Evolutionary conservation across 192 early-diverging fungal genomes (phyloP), one percentile per base, ranked within the genome.

Genomic region (Coemansia sp.): DNA sequence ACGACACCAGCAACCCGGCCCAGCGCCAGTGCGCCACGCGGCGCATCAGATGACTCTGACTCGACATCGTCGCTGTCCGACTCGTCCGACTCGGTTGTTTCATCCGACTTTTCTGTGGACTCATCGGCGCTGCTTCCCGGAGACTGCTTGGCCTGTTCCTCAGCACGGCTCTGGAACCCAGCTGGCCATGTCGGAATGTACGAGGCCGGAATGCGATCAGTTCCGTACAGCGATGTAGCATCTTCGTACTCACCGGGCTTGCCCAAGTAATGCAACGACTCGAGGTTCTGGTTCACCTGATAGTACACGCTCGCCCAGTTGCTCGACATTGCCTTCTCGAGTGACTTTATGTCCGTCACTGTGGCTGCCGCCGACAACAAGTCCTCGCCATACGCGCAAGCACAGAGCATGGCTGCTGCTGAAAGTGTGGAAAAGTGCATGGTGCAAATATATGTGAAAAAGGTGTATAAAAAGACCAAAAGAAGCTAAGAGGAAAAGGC

Each of bases 261-360:
- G 17, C 49, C 59, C 29, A 45, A 21, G 35, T 66, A 59, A 11
- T 27, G 27, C 1, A 54, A 47, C 26, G 50, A 41, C 48, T 73
- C 45, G n/a, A 72, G 39, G 53, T 72, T 57, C 52, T 61, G 55
- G 56, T 77, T 77, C 2, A 71, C 75, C 23, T 58, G 43, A 39
- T 77, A 77, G 54, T 61, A 77, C 10, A 77, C 55, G 48, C 62
- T 72, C 7, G 54, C 75, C 75, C 75, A 77, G 26, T 48, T 31
- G 43, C 29, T 27, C 23, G 70, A 60, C 26, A 72, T 31, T 0
- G 45, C 66, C 17, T 25, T 38, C 14, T 22, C 55, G 58, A 68
- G 59, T 1, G 59, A 69, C 57, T 59, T 37, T 21, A 50, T 65
- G n/a, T 72, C 61, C 38, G 75, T 77, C n/a, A 55, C 58, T 1